Base-by-base conservation (phyloP, 768 basidiomycete genomes). In the Podaxis sp. region DNA sequence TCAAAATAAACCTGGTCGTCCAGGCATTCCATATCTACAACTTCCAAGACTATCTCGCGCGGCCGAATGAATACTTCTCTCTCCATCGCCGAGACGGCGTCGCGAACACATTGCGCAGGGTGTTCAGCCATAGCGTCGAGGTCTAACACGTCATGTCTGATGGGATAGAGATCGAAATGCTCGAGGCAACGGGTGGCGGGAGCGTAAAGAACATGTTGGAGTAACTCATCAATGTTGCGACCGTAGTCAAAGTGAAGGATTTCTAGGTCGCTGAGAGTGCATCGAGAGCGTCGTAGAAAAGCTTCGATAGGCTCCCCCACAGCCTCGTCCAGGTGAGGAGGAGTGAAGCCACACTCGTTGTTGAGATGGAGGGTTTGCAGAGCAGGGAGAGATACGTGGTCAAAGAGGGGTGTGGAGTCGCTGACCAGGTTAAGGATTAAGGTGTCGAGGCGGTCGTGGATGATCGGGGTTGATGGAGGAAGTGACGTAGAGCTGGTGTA, bases 81-180 rank as follows among this genome's bases (percentile, higher is more conserved):
- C 38, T 53, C 59, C n/a, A 39, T 38, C 56, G 8, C 22, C n/a
- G 11, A 19, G 15, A 15, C 52, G 4, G 33, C 26, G 4, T 61
- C 59, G 4, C 59, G 51, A 28, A 61, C 39, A 17, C 59, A 53
- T n/a, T 42, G 22, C 3, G 59, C 51, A 44, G 59, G 59, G 17
- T 61, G 51, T 28, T 53, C 53, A 13, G n/a, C 26, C 22, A 61
- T n/a, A 15, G 38, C n/a, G 13, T 52, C 13, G 38, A 4, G 7
- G 36, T 28, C 5, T n/a, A 17, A 48, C 7, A 33, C 26, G 22
- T 44, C 39, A 12, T 13, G 13, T 42, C 26, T 17, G 3, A 61
- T 7, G 12, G 51, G 52, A 42, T 40, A 42, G 2, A 61, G 22
- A 6, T 61, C 40, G 39, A 61, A 61, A 17, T n/a, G 24, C 2